Percentiles rank a stretch among this genome's conserved stretches.
phyloP scores from a whole-genome alignment of 2,329 filamentous ascomycete species.

The Verticillium tricorpus region DNA sequence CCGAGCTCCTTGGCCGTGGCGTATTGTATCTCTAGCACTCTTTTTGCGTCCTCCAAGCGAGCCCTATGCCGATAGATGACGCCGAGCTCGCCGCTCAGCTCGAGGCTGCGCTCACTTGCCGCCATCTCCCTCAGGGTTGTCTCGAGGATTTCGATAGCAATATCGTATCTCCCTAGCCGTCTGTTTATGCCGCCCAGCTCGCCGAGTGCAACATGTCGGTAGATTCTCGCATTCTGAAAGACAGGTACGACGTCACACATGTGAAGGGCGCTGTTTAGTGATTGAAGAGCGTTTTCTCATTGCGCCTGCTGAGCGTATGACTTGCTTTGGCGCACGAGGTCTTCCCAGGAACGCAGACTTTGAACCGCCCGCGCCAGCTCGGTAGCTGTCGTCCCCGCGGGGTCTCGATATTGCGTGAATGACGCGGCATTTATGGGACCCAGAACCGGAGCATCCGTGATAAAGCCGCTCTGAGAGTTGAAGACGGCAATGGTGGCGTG shows the following conservation, averaged over 20 bases:
- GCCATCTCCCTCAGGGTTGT: conserved; percentile 13
- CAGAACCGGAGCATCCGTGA: conserved; percentile 23
- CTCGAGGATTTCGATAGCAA: conserved; percentile 18
- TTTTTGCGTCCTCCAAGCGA: conserved; percentile 21
- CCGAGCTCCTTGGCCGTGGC: conserved; percentile 20
- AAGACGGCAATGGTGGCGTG: conserved; percentile 32
- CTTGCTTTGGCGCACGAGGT: conserved; percentile 11
- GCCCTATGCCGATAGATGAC: conserved; percentile 25
- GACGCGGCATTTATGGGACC: conserved; percentile 21
- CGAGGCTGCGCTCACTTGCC: conserved; percentile 12
- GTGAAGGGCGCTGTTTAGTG: conserved; percentile 17
- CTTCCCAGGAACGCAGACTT: conserved; percentile 15
- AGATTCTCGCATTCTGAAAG: conserved; percentile 9
- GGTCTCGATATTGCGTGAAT: conserved; percentile 16
- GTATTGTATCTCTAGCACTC: conserved; percentile 22
- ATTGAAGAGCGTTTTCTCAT: conserved; percentile 17
- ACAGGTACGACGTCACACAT: conserved; percentile 13
- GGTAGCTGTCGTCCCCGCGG: conserved; percentile 13
- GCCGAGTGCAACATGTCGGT: conserved; percentile 16
- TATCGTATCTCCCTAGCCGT: conserved; percentile 22
- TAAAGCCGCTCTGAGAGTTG: conserved; percentile 25
- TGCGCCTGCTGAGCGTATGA: conserved; percentile 11
- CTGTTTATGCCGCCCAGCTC: conserved; percentile 23
- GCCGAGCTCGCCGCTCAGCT: conserved; percentile 24
- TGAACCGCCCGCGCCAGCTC: conserved; percentile 16